These are phyloP conservation scores for Cyberlindnera mrakii DNA, from an alignment of 805 yeast genomes.

Conservation along the genomic window DNA sequence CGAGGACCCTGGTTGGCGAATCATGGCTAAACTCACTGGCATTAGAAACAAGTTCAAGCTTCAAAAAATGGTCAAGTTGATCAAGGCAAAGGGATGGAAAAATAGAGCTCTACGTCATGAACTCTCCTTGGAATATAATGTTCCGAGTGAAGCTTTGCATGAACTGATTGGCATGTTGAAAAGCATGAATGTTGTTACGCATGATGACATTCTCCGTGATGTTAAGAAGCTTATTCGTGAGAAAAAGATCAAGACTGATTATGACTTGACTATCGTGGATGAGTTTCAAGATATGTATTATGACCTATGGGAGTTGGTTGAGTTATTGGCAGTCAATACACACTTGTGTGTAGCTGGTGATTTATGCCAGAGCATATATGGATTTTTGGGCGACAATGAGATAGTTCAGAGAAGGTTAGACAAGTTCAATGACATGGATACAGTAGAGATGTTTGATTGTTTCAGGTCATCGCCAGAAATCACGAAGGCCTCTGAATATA, in stretches of 20 bases:
- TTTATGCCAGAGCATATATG: slow-evolving; percentile 63
- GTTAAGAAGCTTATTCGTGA: slow-evolving; percentile 28
- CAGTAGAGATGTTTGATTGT: slow-evolving; percentile 39
- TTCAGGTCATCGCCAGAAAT: slow-evolving; percentile 61
- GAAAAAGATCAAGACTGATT: slow-evolving; percentile 18
- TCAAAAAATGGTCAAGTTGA: background rate
- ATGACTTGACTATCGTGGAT: slow-evolving; percentile 51
- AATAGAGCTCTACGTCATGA: background rate
- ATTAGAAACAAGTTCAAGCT: slow-evolving; percentile 8
- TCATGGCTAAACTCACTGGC: slow-evolving; percentile 18
- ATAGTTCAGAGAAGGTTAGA: slow-evolving; percentile 25
- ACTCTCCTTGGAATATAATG: background rate
- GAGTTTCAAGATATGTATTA: slow-evolving; percentile 70
- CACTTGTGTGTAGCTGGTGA: slow-evolving; percentile 71
- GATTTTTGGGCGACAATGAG: slow-evolving; percentile 51
- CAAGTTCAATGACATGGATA: slow-evolving; percentile 9
- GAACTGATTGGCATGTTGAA: slow-evolving; percentile 7
- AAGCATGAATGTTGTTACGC: slow-evolving; percentile 11
- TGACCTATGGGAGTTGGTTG: slow-evolving; percentile 39
- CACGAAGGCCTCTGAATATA: slow-evolving; percentile 33
- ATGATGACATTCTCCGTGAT: slow-evolving; percentile 22
- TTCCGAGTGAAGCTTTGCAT: background rate
- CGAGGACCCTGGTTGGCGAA: slow-evolving; percentile 51
- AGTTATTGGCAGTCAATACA: slow-evolving; percentile 30
- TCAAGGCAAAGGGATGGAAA: background rate